Percentiles rank a stretch among this genome's conserved stretches.
Conservation (phyloP, 129 eudicot genomes). For the Erigeron canadensis region DNA sequence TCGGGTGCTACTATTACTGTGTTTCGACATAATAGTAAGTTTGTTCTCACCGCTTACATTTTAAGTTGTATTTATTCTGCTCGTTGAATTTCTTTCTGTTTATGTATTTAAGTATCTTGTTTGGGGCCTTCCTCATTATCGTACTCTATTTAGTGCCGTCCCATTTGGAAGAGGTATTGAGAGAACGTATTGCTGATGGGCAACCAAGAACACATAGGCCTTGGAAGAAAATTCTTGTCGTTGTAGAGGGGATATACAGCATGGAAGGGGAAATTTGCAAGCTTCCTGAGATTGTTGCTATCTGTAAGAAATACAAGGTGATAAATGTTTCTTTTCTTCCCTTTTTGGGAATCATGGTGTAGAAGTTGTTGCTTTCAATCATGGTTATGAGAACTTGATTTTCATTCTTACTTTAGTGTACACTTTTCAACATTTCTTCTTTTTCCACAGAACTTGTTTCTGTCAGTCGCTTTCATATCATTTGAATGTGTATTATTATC, state of each 20-base stretch:
- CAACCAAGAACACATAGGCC: slow-evolving; percentile 99
- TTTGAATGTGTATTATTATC: no score
- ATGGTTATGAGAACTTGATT: no score
- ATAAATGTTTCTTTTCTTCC: not conserved
- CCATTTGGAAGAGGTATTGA: slow-evolving; percentile 85
- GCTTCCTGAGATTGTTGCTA: slow-evolving; percentile 86
- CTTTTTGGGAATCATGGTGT: not conserved
- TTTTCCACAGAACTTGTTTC: no score
- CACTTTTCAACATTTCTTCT: no score
- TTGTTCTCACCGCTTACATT: not conserved
- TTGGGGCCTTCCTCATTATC: slow-evolving; percentile 1
- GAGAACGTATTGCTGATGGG: slow-evolving; percentile 91
- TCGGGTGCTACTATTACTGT: slow-evolving; percentile 85
- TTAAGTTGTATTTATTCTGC: no score
- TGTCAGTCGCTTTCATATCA: no score
- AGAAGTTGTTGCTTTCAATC: no score
- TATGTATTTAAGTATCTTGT: not conserved
- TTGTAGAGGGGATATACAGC: slow-evolving; percentile 96
- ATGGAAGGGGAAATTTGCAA: slow-evolving; percentile 99
- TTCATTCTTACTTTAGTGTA: no score
- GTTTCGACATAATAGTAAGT: slow-evolving; percentile 92
- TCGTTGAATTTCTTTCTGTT: slow-evolving; percentile 13
- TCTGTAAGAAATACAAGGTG: slow-evolving; percentile 96
- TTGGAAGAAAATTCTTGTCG: slow-evolving; percentile 88
- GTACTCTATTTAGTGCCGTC: slow-evolving; percentile 54